These are phyloP conservation scores for Grosmannia huntii DNA, from an alignment of 2,329 filamentous ascomycete genomes.

Conservation along the genomic window DNA sequence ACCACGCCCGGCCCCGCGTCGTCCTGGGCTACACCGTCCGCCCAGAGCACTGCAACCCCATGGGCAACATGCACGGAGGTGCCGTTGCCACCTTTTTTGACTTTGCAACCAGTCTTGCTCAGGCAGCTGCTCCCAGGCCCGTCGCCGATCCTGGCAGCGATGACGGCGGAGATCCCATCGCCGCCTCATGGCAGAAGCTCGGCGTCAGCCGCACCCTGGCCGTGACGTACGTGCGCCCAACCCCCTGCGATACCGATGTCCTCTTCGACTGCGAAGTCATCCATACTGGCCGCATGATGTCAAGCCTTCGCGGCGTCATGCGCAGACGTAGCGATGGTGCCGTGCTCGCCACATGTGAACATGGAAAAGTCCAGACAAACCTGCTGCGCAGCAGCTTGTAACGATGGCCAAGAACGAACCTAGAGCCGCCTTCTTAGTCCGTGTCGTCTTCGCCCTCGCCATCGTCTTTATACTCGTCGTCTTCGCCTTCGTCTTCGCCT, in stretches of 20 bases:
- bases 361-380: slow-evolving; percentile 44
- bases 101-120: slow-evolving; percentile 45
- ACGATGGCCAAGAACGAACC: neutral
- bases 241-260: slow-evolving; percentile 36
- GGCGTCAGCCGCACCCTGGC: slow-evolving; percentile 55
- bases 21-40: slow-evolving; percentile 35
- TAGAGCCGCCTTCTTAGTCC: neutral
- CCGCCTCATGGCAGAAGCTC: slow-evolving; percentile 35
- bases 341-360: slow-evolving; percentile 46
- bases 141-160: neutral
- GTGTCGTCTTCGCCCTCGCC: neutral
- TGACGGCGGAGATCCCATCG: neutral
- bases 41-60: slow-evolving; percentile 37
- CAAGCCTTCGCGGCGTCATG: slow-evolving; percentile 41
- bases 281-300: slow-evolving; percentile 41
- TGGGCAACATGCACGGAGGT: slow-evolving; percentile 46
- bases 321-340: slow-evolving; percentile 37
- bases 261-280: slow-evolving; percentile 44
- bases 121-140: slow-evolving; percentile 37
- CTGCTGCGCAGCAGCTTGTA: neutral
- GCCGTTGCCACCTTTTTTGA: slow-evolving; percentile 57
- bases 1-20: slow-evolving; percentile 5
- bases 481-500: slow-evolving; percentile 1
- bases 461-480: neutral
- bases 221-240: slow-evolving; percentile 54